Evolutionary conservation across 805 yeast species (phyloP).

Genomic region (Starmerella vaccinii): DNA sequence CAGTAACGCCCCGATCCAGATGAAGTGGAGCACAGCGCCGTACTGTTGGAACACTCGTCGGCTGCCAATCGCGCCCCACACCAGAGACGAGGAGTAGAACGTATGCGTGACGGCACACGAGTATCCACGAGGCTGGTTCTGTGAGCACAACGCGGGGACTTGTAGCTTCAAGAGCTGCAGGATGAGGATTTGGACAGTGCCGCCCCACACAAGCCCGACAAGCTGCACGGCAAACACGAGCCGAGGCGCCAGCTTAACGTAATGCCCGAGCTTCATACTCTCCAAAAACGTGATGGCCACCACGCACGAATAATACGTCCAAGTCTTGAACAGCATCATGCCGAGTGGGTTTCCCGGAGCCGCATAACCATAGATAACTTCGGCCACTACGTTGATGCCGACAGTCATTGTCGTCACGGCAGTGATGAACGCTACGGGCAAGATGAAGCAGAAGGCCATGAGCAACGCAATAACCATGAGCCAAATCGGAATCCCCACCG

Average conservation of each 20-base stretch:
- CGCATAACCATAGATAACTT: constrained; percentile 54
- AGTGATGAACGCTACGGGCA: constrained; percentile 53
- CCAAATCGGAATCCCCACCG: constrained; percentile 37
- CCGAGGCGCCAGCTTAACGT: constrained; percentile 53
- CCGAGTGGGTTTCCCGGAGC: constrained; percentile 54
- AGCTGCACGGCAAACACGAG: constrained; percentile 46
- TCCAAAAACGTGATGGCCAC: constrained; percentile 47
- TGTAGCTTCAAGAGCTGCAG: constrained; percentile 34
- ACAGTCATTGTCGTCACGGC: constrained; percentile 53
- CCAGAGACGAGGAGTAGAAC: constrained; percentile 46
- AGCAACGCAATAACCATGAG: constrained; percentile 40
- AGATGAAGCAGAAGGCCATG: constrained; percentile 44
- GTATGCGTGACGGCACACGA: constrained; percentile 40
- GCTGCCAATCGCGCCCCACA: constrained; percentile 63
- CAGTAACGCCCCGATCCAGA: constrained; percentile 45
- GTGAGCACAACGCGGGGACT: constrained; percentile 37
- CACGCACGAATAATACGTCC: constrained; percentile 44
- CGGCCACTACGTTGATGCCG: constrained; percentile 53
- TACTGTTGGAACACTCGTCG: constrained; percentile 48
- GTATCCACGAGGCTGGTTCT: constrained; percentile 38
- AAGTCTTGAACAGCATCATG: constrained; percentile 51
- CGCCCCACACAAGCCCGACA: constrained; percentile 38
- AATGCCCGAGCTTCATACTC: constrained; percentile 56
- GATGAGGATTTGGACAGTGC: constrained; percentile 37
- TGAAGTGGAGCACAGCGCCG: constrained; percentile 47